These are phyloP conservation scores for Mentha longifolia DNA, from an alignment of 257 asterid species.

Conservation along the genomic window DNA sequence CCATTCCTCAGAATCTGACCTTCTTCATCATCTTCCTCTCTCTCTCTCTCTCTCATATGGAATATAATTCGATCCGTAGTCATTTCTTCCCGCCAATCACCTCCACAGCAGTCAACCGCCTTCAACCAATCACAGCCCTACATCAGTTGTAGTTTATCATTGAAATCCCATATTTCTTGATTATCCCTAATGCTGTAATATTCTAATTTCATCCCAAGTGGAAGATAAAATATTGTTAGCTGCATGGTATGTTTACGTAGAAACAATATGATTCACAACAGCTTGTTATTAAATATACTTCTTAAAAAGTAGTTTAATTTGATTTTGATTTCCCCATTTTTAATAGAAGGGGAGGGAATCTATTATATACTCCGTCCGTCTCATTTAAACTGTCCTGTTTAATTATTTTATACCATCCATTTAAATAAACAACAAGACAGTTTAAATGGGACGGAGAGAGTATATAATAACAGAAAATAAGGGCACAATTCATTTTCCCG, in stretches of 20 bases:
- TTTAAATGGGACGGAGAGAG: too few relatives aligned
- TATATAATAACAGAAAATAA: too few relatives aligned
- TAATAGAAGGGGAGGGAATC: too few relatives aligned
- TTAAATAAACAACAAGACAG: too few relatives aligned
- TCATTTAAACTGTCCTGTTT: too few relatives aligned
- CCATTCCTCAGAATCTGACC: conserved; percentile 57
- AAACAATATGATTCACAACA: not conserved
- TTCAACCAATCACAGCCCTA: conserved; percentile 16
- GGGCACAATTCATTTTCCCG: too few relatives aligned
- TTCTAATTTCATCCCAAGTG: conserved; percentile 17
- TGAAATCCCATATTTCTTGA: conserved; percentile 32
- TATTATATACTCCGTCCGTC: too few relatives aligned
- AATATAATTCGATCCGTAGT: conserved; percentile 73
- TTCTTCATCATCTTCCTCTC: not conserved
- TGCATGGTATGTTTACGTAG: not conserved
- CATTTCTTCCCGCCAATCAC: conserved; percentile 40
- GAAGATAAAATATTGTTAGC: not conserved
- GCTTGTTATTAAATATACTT: too few relatives aligned
- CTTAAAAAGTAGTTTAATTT: too few relatives aligned
- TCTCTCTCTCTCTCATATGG: conserved; percentile 22
- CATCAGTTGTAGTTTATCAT: conserved; percentile 45
- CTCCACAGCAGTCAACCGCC: conserved; percentile 31
- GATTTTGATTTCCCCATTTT: too few relatives aligned
- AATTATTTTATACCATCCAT: too few relatives aligned
- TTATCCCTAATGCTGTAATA: conserved; percentile 27